Percentiles rank a stretch among this genome's conserved stretches.
These are phyloP conservation scores for Quillaja saponaria DNA, from an alignment of 306 rosid genomes.

Conservation along the genomic window DNA sequence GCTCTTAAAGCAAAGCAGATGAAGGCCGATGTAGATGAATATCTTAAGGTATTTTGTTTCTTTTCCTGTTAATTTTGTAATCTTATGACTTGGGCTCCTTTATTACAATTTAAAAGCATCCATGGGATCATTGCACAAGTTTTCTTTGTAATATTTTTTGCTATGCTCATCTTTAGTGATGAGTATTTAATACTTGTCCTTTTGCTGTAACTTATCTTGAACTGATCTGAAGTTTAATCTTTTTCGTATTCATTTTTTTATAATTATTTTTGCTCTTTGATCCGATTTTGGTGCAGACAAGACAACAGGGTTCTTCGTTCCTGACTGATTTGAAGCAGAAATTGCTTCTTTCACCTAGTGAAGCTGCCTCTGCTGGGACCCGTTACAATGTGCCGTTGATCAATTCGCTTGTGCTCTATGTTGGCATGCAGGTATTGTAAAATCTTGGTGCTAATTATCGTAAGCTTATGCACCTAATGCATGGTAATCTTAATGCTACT, in stretches of 20 bases:
- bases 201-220: neutral
- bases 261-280: neutral
- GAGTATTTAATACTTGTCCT: neutral
- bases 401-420: constrained; percentile 90
- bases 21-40: constrained; percentile 90
- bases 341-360: constrained; percentile 71
- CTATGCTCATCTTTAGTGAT: too few species aligned
- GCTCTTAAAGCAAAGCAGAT: constrained; percentile 83
- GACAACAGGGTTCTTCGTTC: constrained; percentile 67
- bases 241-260: neutral
- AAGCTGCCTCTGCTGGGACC: constrained; percentile 83
- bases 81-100: neutral
- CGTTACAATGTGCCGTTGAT: constrained; percentile 88
- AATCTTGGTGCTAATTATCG: neutral
- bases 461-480: too few species aligned
- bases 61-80: neutral
- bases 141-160: constrained; percentile 3
- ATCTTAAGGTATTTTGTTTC: constrained; percentile 60
- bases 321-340: constrained; percentile 84
- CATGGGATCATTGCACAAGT: neutral
- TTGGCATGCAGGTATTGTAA: constrained; percentile 90
- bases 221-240: neutral
- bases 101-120: neutral
- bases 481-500: neutral
- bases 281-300: constrained; percentile 51